Evolutionary conservation across 352 stramenopile species (phyloP).

Genomic region (Phytophthora citricola): DNA sequence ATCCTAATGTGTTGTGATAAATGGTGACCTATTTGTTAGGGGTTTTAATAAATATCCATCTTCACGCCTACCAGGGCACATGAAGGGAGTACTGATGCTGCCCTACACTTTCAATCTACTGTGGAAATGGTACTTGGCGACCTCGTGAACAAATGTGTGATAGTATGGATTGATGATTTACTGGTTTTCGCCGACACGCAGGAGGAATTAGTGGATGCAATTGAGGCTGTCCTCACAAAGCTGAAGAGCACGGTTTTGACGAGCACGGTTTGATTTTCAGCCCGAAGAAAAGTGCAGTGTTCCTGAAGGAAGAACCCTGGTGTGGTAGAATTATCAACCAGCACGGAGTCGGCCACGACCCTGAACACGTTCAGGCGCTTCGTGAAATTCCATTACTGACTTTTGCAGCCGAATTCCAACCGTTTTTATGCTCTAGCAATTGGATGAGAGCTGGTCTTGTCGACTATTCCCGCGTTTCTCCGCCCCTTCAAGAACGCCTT

Average conservation of each 20-base stretch:
- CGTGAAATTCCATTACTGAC: background rate
- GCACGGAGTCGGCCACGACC: slow-evolving; percentile 16
- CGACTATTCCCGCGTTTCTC: slow-evolving; percentile 15
- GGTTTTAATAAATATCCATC: background rate
- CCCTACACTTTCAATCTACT: slow-evolving; percentile 16
- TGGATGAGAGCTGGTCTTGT: slow-evolving; percentile 25
- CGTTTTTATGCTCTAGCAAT: slow-evolving; percentile 30
- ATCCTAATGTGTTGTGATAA: too few species aligned
- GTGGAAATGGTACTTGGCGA: slow-evolving; percentile 16
- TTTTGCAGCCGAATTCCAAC: slow-evolving; percentile 31
- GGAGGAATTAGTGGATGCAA: slow-evolving; percentile 16
- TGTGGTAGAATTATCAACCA: slow-evolving; percentile 33
- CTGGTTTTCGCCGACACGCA: slow-evolving; percentile 18
- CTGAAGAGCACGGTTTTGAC: background rate
- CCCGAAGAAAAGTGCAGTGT: slow-evolving; percentile 30
- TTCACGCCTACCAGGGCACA: slow-evolving; percentile 17
- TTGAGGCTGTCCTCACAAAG: slow-evolving; percentile 15
- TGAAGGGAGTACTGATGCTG: slow-evolving; percentile 9
- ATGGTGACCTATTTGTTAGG: too few species aligned
- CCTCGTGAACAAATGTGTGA: background rate
- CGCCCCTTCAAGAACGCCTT: slow-evolving; percentile 22
- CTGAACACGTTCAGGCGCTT: slow-evolving; percentile 11
- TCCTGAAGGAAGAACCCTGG: slow-evolving; percentile 21
- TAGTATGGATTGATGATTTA: slow-evolving; percentile 42
- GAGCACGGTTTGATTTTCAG: slow-evolving; percentile 25